Base-by-base conservation (phyloP, 202 grass and related monocot genomes). In the Schoenoplectus tabernaemontani region DNA sequence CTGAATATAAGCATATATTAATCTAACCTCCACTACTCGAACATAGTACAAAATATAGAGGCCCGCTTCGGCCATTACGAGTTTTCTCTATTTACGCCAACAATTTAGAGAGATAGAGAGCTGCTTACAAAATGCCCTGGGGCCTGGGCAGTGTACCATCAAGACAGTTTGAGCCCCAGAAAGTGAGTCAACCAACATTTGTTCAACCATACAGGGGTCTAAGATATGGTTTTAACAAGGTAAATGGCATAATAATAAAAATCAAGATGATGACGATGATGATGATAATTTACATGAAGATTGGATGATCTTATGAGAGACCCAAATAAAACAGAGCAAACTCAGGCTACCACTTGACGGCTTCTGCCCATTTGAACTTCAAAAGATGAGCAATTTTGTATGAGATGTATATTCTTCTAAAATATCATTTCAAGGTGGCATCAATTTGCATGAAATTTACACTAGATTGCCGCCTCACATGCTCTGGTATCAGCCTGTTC, bases 401-500 rank as follows among this genome's bases (percentile, higher is more conserved):
- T 16, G 48, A 36, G 28, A 36, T 53, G 16, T 75, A 56, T 64
- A 20, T 66, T 66, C 24, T 38, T 65, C 41, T 48, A 15, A 13
- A 64, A 58, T 34, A 65, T 80, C 34, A 80, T 80, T 75, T 80
- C 84, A 96, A 23, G 69, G 66, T 65, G 57, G 28, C 85, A 11
- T 76, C 68, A 20, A 82, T 19, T 13, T 81, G 85, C 78, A 78
- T 82, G 59, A 89, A 89, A 86, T 63, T 96, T 62, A 88, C 83
- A 69, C 92, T 85, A 23, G 59, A 82, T 86, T 91, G 87, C 16
- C 87, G 78, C 83, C 62, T 86, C 78, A 86, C 83, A 80, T 96
- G 87, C 50, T 96, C 92, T 75, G 92, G 89, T 69, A 96, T 88
- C 85, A 96, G 81, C 83, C 88, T 86, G 87, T 80, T 88, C 74